phyloP scores from a whole-genome alignment of 441 rosid genomes.

The Pelargonium fulgidum region DNA sequence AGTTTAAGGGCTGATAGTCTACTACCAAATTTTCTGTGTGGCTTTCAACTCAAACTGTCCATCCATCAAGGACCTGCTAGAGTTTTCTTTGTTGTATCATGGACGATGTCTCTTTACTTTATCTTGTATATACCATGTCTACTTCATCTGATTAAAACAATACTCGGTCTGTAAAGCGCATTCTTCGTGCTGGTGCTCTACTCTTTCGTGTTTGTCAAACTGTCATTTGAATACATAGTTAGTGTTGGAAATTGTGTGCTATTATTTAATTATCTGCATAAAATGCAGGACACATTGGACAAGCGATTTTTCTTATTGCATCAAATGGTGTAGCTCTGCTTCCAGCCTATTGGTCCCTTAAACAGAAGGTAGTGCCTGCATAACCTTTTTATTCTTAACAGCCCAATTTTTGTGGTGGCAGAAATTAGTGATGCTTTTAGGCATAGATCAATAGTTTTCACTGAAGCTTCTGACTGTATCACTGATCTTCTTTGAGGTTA shows the following conservation, averaged over 20 bases:
- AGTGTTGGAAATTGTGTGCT: slow-evolving; percentile 5
- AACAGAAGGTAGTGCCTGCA: slow-evolving; percentile 55
- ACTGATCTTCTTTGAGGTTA: slow-evolving; percentile 6
- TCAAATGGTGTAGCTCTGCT: slow-evolving; percentile 86
- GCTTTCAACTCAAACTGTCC: neutral
- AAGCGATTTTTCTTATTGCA: slow-evolving; percentile 73
- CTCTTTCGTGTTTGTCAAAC: neutral
- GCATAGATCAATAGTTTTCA: neutral
- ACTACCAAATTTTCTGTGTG: too few species aligned
- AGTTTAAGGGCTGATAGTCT: too few species aligned
- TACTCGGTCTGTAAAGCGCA: too few species aligned
- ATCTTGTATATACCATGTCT: too few species aligned
- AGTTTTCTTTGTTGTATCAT: neutral
- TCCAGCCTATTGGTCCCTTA: slow-evolving; percentile 86
- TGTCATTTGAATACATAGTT: slow-evolving; percentile 12
- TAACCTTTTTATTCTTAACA: neutral
- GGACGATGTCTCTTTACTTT: neutral
- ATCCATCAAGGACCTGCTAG: neutral
- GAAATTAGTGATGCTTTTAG: slow-evolving; percentile 8
- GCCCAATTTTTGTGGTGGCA: neutral
- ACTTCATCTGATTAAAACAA: too few species aligned
- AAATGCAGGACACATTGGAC: slow-evolving; percentile 66
- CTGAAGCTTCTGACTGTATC: neutral
- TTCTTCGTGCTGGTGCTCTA: neutral
- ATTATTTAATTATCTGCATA: slow-evolving; percentile 22